These are phyloP conservation scores for Bjerkandera adusta DNA, from an alignment of 1,284 basidiomycete genomes.

Conservation along the genomic window DNA sequence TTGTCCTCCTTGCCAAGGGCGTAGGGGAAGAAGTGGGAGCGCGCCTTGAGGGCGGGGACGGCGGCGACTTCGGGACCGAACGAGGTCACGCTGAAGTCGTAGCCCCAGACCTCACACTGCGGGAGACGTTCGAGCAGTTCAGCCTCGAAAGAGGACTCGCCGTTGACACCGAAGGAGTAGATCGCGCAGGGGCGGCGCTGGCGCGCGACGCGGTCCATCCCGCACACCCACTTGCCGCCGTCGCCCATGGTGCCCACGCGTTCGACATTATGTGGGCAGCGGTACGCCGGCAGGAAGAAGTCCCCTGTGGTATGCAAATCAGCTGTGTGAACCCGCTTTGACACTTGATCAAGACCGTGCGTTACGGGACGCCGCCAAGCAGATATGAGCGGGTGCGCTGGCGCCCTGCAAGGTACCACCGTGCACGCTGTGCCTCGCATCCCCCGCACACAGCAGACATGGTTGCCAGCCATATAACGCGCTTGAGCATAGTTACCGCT, in stretches of 20 bases:
- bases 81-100: slow-evolving; percentile 48
- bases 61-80: slow-evolving; percentile 48
- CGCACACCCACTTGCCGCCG: slow-evolving; percentile 52
- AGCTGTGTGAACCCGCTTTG: neutral
- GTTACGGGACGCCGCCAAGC: too few relatives aligned
- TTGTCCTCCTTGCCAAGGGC: slow-evolving; percentile 40
- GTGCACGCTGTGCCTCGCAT: neutral
- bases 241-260: slow-evolving; percentile 46
- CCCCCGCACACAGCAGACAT: too few relatives aligned
- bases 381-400: too few relatives aligned
- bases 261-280: slow-evolving; percentile 41
- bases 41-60: slow-evolving; percentile 25
- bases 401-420: neutral
- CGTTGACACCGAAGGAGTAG: slow-evolving; percentile 49
- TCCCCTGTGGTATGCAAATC: slow-evolving; percentile 36
- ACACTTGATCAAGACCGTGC: neutral
- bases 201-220: slow-evolving; percentile 41
- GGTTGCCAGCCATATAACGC: too few relatives aligned
- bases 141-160: slow-evolving; percentile 54
- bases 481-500: too few relatives aligned
- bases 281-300: slow-evolving; percentile 44
- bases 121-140: slow-evolving; percentile 40
- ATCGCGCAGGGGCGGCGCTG: slow-evolving; percentile 32
- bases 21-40: slow-evolving; percentile 43
- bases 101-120: slow-evolving; percentile 47